Evolutionary conservation across 805 yeast genomes (phyloP).

Genomic region (Scheffersomyces lignosus): DNA sequence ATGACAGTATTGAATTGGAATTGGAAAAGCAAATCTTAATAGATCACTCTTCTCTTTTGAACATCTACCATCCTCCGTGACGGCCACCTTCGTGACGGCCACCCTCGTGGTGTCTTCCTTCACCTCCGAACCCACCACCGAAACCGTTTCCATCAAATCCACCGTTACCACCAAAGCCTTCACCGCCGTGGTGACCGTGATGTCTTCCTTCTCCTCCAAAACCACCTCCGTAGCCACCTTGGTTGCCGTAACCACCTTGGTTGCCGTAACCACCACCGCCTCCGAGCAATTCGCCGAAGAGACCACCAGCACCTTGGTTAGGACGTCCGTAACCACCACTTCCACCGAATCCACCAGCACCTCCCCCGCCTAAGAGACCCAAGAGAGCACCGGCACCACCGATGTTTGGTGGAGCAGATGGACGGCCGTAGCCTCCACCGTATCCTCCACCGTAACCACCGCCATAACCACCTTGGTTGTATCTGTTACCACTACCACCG

Average conservation of each 20-base stretch:
- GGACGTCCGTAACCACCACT: conserved; percentile 2
- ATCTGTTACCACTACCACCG: conserved; percentile 1
- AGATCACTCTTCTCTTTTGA: no score
- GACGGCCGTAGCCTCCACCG: conserved; percentile 1
- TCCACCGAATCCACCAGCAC: conserved; percentile 1
- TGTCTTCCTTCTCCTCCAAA: conserved; percentile 7
- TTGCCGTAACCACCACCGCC: conserved; percentile 4
- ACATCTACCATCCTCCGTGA: not conserved
- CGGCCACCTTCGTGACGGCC: conserved; percentile 4
- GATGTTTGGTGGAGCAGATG: not conserved
- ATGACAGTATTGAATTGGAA: no score
- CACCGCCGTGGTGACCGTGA: conserved; percentile 4
- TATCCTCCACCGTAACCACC: conserved; percentile 2
- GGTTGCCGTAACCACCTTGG: not conserved
- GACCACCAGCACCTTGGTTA: not conserved
- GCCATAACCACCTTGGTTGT: no score
- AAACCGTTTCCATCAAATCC: not conserved
- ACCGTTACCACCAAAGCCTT: conserved; percentile 4
- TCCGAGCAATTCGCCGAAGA: not conserved
- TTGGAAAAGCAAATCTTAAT: no score
- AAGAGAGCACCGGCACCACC: conserved; percentile 1
- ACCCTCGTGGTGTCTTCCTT: conserved; percentile 7
- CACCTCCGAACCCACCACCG: conserved; percentile 2
- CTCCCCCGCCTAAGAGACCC: not conserved
- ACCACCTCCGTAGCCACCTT: conserved; percentile 6